Base-by-base conservation (phyloP, 768 basidiomycete species). In the Ramaria rubella region DNA sequence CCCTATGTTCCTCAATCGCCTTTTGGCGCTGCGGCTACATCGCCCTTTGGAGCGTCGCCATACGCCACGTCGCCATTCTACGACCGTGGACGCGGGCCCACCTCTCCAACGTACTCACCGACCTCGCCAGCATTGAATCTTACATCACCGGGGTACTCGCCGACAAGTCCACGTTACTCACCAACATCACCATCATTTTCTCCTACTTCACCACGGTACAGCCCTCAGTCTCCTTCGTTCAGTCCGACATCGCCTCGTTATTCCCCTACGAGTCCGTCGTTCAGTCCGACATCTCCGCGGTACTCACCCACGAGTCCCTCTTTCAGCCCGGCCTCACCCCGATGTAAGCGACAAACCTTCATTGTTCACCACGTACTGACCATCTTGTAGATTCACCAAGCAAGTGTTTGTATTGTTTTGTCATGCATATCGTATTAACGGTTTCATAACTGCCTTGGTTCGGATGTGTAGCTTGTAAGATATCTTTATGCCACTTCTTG, bases 241-340 rank as follows among this genome's bases (percentile, higher is more conserved):
- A 87, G 85, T 59, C 94, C 92, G 1, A 91, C 92, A 8, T 93
- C 90, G 2, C 94, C 91, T 15, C 81, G 86, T 1, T 92, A 91
- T 66, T 92, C 90, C 9, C 92, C 92, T 2, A 87, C 91, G 31
- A 90, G 87, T 65, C 93, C 94, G 8, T 87, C 88, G 14, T 95
- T 90, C 73, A 87, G 85, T 59, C 94, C 92, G 1, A 91, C 92
- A 11, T 93, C 90, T 2, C 94, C 91, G 14, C 80, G 86, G 1
- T 92, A 91, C 67, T 92, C 90, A 11, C 92, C 92, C 1, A 87
- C 91, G 29, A 90, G 87, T 65, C 93, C 94, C 0, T 90, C 87
- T 0, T 95, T 93, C 76, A 91, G 88, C 61, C 91, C 91, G 23
- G 85, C 90, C n/a, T 92, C 90, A n/a, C 65, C 66, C 21, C 61